Evolutionary conservation across 495 filamentous ascomycete genomes (phyloP).

Genomic region (Neurospora hispaniola): DNA sequence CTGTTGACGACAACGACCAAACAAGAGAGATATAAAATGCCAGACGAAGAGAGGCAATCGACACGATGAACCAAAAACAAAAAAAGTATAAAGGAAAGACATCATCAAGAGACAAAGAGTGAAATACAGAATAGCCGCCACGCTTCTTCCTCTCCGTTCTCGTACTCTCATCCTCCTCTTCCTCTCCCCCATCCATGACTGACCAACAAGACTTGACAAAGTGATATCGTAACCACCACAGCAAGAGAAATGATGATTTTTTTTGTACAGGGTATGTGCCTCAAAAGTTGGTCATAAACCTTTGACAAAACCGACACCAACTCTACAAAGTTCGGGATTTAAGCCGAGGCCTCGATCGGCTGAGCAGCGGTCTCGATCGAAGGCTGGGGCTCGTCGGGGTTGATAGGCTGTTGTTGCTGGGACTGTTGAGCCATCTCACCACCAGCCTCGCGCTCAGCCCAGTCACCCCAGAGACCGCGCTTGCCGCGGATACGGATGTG

Average conservation of each 20-base stretch:
- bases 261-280: not conserved
- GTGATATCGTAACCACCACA: not conserved
- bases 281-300: not conserved
- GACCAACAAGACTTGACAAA: not conserved
- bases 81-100: not conserved
- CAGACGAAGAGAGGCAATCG: conserved; percentile 3
- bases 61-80: not conserved
- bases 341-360: not conserved
- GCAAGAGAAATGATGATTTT: not conserved
- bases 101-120: not conserved
- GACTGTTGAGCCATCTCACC: conserved; percentile 39
- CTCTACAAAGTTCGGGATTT: not conserved
- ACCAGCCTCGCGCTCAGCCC: conserved; percentile 79
- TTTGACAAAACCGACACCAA: not conserved
- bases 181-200: not conserved
- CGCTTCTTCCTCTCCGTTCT: not conserved
- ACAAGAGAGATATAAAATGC: conserved; percentile 5
- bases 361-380: conserved; percentile 23
- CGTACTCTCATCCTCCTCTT: not conserved
- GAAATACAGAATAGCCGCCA: not conserved
- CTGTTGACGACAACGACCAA: conserved; percentile 13
- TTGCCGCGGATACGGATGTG: conserved; percentile 75
- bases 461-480: conserved; percentile 85
- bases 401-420: conserved; percentile 18
- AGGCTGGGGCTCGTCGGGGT: conserved; percentile 14